Evolutionary conservation across 345 rosid species (phyloP), one percentile per base, ranked within the genome.

Genomic region (Arabis hirsuta): DNA sequence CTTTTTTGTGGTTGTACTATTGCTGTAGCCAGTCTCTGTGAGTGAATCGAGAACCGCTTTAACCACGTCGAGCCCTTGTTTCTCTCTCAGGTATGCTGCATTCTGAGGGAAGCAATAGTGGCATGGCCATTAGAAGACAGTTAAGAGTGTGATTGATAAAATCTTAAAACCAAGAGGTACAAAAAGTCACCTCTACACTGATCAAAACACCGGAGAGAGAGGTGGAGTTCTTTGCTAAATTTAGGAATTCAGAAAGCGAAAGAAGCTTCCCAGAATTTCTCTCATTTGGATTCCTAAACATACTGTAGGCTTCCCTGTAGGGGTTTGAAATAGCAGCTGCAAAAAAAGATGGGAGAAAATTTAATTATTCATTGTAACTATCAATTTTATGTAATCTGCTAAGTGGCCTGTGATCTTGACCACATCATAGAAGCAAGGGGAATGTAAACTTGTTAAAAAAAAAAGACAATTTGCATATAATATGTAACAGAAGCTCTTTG

Each of bases 121-220:
- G 45, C 10, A 19, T 58, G 39, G 34, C 13, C 42, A 44, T 74
- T 42, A 74, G 67, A 74, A 59, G 39, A 55, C 3, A 2, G 46
- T 58, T 7, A 39, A 39, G 6, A 8, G n/a, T 57, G 22, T 14
- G 1, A 20, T 58, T 32, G 67, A 48, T 55, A 13, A 38, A 36
- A 8, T 38, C 36, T 38, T 44, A 53, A 36, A 57, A 46, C 9
- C 9, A 60, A 45, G 56, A 20, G 57, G 42, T 45, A 55, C 7
- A 14, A 74, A 57, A 72, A 78, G 84, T 80, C 69, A 95, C 99
- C 94, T 91, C 97, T 55, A 91, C 84, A 78, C 84, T 73, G 73
- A 95, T 86, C 81, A 89, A 81, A 80, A 91, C 83, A 55, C 97
- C 93, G 7, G 86, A 75, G 72, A 95, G 85, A 61, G 97, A 80